Evolutionary conservation across 768 basidiomycete genomes (phyloP), one percentile per base, ranked within the genome.

Genomic region (Boletus vinaceobasis): DNA sequence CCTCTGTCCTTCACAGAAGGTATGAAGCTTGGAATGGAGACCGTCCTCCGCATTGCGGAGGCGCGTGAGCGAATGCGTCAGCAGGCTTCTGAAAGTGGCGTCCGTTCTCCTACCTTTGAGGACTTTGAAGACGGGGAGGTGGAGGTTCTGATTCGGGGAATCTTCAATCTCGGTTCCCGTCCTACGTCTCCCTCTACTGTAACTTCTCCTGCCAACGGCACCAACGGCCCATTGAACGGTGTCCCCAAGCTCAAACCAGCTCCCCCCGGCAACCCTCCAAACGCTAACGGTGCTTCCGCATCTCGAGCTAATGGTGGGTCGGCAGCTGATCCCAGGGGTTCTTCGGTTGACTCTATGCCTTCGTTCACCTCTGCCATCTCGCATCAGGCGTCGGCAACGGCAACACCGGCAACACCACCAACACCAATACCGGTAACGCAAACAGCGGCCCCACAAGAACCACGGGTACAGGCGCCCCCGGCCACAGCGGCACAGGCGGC

Each of bases 61-160:
- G 74, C 75, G 2, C 71, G 76, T 19, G 78, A 79, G 54, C 63
- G 71, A 11, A 65, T 80, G 4, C 73, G 79, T 37, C 53, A 61
- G 36, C 60, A 58, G 15, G 63, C 66, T 9, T 69, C 71, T 2
- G 69, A 71, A 35, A 71, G 57, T 26, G 69, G 69, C 4, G 50
- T 72, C 27, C 71, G 69, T 9, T 56, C 56, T 7, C 69, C 69
- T n/a, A 67, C 69, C 1, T 71, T 65, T 6, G 61, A 71, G 14
- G 69, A 71, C 54, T 71, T 71, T 21, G 69, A 71, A 45, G 69
- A 71, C 3, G 32, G 11, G 0, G 60, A 72, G 5, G 60, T 71
- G 1, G 69, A 71, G 15, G 14, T 48, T 4, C 55, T 71, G 4
- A 52, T 71, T 29, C 61, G 69, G 21, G 69, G 65, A 5, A 69